These are phyloP conservation scores for Vaccinium darrowii DNA, from an alignment of 148 eudicot species.

Conservation along the genomic window DNA sequence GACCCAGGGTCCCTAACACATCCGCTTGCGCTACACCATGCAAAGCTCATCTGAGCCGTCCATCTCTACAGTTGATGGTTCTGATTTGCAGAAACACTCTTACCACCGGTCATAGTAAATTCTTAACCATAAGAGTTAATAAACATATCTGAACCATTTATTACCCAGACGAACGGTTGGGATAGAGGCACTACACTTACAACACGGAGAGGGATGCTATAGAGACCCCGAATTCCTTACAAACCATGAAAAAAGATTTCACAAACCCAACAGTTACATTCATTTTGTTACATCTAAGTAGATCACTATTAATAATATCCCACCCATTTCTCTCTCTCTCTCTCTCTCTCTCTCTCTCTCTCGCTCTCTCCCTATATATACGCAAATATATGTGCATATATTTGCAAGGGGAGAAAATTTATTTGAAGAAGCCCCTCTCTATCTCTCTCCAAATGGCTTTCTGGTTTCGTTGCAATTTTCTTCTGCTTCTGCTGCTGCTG, in stretches of 20 bases:
- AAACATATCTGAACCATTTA: no score
- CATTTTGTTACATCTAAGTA: background rate
- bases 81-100: no score
- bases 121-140: no score
- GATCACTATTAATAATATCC: background rate
- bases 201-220: no score
- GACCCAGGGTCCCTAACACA: no score
- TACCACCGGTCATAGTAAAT: no score
- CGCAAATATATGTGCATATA: background rate
- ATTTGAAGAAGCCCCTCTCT: background rate
- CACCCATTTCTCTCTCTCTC: background rate
- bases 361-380: background rate
- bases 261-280: background rate
- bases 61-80: no score
- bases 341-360: background rate
- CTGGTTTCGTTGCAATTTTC: background rate
- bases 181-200: no score
- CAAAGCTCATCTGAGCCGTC: no score
- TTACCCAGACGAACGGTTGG: no score
- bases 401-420: background rate
- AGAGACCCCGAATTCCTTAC: no score
- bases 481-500: background rate
- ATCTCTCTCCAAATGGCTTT: slow-evolving; percentile 6
- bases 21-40: no score
- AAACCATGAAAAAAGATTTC: background rate